Percentiles rank a stretch among this genome's conserved stretches.
phyloP scores from a whole-genome alignment of 2,329 filamentous ascomycete species.

The Orbilia javanica region DNA sequence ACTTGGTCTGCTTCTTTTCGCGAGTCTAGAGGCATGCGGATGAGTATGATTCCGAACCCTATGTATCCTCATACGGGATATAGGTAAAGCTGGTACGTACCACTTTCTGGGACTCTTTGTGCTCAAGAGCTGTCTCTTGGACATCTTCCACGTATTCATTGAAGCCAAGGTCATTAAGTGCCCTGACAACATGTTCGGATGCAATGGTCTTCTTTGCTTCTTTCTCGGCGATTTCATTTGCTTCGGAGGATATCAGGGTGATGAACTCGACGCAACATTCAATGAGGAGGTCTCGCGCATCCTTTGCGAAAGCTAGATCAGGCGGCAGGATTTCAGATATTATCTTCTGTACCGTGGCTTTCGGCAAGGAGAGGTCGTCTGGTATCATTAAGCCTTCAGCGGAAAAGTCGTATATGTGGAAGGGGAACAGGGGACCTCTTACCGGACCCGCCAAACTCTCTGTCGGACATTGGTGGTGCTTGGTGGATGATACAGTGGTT shows the following conservation, averaged over 20 bases:
- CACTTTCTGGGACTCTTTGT: constrained; percentile 94
- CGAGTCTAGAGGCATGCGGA: constrained; percentile 73
- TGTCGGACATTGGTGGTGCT: constrained; percentile 59
- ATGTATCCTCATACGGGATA: constrained; percentile 46
- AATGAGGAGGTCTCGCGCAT: constrained; percentile 93
- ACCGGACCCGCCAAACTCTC: constrained; percentile 60
- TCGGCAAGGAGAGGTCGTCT: constrained; percentile 73
- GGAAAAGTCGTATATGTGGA: neutral
- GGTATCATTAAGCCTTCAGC: constrained; percentile 63
- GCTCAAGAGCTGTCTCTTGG: constrained; percentile 85
- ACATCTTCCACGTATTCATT: constrained; percentile 91
- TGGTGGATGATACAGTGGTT: too few species aligned
- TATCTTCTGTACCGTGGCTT: constrained; percentile 82
- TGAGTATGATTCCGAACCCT: constrained; percentile 9
- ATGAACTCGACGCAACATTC: constrained; percentile 99
- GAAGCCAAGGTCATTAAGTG: constrained; percentile 91
- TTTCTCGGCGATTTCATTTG: constrained; percentile 98
- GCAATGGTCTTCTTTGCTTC: constrained; percentile 99
- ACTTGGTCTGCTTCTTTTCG: constrained; percentile 97
- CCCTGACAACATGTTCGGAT: constrained; percentile 96
- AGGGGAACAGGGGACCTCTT: constrained; percentile 22
- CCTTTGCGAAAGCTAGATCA: constrained; percentile 90
- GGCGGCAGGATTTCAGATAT: constrained; percentile 90
- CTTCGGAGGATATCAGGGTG: constrained; percentile 96
- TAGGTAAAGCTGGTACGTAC: constrained; percentile 11